Percentiles rank a stretch among this genome's conserved stretches.
These are phyloP conservation scores for Artemisia tridentata DNA, from an alignment of 129 eudicot species.

Conservation along the genomic window DNA sequence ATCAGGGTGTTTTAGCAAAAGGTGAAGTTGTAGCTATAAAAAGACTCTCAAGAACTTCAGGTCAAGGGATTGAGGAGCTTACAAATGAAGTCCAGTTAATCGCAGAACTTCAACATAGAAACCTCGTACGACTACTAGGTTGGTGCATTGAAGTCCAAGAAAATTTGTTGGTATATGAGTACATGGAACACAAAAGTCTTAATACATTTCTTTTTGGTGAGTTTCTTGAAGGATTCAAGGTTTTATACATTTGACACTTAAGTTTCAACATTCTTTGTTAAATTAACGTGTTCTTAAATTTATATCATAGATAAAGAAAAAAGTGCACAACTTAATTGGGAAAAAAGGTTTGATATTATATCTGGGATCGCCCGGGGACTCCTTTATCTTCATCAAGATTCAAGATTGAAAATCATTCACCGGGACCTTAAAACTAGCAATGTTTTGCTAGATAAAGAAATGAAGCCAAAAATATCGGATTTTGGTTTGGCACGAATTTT, in stretches of 20 bases:
- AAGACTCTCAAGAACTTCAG: slow-evolving; percentile 68
- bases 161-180: slow-evolving; percentile 68
- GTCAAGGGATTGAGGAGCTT: slow-evolving; percentile 78
- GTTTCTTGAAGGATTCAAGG: slow-evolving; percentile 10
- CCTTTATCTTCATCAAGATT: slow-evolving; percentile 85
- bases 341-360: slow-evolving; percentile 59
- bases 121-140: slow-evolving; percentile 73
- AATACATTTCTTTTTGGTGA: slow-evolving; percentile 66
- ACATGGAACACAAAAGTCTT: slow-evolving; percentile 70
- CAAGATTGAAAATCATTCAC: slow-evolving; percentile 80
- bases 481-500: slow-evolving; percentile 91
- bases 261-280: not conserved
- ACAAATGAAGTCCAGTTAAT: slow-evolving; percentile 69
- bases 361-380: slow-evolving; percentile 81
- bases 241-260: not conserved
- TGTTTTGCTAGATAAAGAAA: slow-evolving; percentile 66
- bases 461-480: slow-evolving; percentile 84
- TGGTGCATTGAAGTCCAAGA: slow-evolving; percentile 73
- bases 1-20: slow-evolving; percentile 56
- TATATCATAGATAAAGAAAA: slow-evolving; percentile 43
- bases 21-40: slow-evolving; percentile 77
- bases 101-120: slow-evolving; percentile 75
- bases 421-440: slow-evolving; percentile 87
- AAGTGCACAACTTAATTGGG: slow-evolving; percentile 55
- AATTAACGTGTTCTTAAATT: not conserved